phyloP scores from a whole-genome alignment of 2,329 filamentous ascomycete species.

The Diaporthe humulicola region DNA sequence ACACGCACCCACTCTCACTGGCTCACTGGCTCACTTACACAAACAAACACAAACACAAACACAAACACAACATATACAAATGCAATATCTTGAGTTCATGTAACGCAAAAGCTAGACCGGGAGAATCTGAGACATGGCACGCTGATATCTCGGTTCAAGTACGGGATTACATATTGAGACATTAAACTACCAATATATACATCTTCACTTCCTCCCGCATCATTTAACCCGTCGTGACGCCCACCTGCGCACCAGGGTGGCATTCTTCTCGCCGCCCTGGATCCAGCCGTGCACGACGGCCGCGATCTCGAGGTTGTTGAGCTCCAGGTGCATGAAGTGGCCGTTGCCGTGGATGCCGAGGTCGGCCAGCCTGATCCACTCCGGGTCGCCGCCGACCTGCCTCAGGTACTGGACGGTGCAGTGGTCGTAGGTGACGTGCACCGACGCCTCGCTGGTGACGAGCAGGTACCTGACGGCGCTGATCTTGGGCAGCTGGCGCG shows the following conservation, averaged over 20 bases:
- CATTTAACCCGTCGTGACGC: background rate
- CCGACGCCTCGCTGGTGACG: constrained; percentile 62
- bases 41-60: too few relatives aligned
- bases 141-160: background rate
- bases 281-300: constrained; percentile 39
- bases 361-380: constrained; percentile 59
- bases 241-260: constrained; percentile 13
- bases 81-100: background rate
- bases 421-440: constrained; percentile 65
- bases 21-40: too few relatives aligned
- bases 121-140: background rate
- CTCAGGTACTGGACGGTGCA: constrained; percentile 63
- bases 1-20: background rate
- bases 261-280: constrained; percentile 24
- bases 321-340: constrained; percentile 63
- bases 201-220: background rate
- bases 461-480: constrained; percentile 59
- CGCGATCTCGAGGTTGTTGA: constrained; percentile 51
- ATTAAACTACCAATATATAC: constrained; percentile 18
- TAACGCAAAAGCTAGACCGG: background rate
- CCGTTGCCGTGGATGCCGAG: constrained; percentile 63
- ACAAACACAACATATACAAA: background rate
- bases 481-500: constrained; percentile 59
- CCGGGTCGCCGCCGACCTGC: constrained; percentile 60
- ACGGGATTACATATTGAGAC: constrained; percentile 15